Conservation (phyloP, 495 filamentous ascomycete genomes). For the Chaetomium tenue region DNA sequence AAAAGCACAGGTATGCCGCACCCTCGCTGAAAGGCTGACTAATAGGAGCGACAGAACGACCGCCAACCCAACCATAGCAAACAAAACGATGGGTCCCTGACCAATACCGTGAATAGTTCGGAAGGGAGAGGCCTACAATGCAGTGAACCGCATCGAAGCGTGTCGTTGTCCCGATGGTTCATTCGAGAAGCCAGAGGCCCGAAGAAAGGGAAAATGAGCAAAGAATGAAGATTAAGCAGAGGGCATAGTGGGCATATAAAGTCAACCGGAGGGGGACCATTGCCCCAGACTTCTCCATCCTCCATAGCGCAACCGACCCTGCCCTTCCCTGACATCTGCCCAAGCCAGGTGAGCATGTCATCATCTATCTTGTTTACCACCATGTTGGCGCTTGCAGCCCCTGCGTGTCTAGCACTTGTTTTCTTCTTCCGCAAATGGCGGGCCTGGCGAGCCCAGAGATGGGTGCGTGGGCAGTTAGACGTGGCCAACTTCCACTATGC, state of each 20-base stretch:
- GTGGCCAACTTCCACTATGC: conserved; percentile 14
- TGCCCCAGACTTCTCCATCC: background rate
- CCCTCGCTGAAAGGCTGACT: background rate
- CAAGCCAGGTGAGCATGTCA: background rate
- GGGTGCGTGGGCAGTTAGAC: background rate
- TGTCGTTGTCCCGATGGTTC: background rate
- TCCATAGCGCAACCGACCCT: background rate
- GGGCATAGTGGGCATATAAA: background rate
- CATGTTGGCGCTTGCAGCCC: background rate
- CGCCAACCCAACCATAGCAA: background rate
- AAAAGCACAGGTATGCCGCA: background rate
- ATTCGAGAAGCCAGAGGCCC: background rate
- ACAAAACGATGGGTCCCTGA: background rate
- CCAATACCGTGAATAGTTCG: background rate
- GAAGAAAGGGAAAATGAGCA: background rate
- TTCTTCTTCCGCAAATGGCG: background rate
- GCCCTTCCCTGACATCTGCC: no score
- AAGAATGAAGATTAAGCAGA: background rate
- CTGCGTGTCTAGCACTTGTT: background rate
- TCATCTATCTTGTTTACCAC: background rate
- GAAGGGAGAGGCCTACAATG: background rate
- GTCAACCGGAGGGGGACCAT: background rate
- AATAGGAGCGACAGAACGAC: background rate
- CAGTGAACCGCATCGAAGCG: background rate
- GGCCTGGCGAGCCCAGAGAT: background rate